Evolutionary conservation across 2,329 filamentous ascomycete genomes (phyloP), one percentile per base, ranked within the genome.

Genomic region (Colletotrichum noveboracense): DNA sequence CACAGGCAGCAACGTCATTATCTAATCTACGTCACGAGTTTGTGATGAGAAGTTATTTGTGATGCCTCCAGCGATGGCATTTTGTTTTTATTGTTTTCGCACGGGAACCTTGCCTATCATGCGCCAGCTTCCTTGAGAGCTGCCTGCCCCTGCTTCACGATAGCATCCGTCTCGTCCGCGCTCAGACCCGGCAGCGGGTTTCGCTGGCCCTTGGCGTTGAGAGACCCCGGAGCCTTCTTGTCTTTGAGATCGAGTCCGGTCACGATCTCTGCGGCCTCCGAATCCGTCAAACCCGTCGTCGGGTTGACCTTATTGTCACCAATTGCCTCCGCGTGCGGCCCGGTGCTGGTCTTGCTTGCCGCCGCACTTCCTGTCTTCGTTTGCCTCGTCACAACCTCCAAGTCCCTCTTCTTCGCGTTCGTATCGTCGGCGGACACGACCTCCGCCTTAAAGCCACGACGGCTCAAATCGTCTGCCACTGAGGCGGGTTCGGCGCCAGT

Each of bases 91-190:
- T 38, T 26, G 7, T n/a, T 66, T 36, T 60, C 32, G 18, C 16
- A 48, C 13, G 14, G 26, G 13, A 58, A n/a, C 28, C 28, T 36
- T 56, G 64, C 30, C 28, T 16, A 52, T 64, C 43, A 75, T 65
- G 70, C 73, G 12, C 73, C 73, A 8, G 73, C 73, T 21, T 75
- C 73, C 73, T 75, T 73, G 32, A 75, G 73, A 43, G 73, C 73
- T 30, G 73, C 56, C 43, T 73, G 73, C 7, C 73, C 73, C 64
- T 75, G 73, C 34, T 75, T 75, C 34, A 75, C 70, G 34, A 75
- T 75, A 24, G 70, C 70, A 21, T 75, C 73, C 64, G 73, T 75
- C 73, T 73, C 70, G 4, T 75, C 73, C 10, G 64, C 70, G 28
- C 5, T 75, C 56, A 75, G 26, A 9, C 73, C 73, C 7, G 73